Conservation (phyloP, 768 basidiomycete genomes). For the Panellus pusillus region DNA sequence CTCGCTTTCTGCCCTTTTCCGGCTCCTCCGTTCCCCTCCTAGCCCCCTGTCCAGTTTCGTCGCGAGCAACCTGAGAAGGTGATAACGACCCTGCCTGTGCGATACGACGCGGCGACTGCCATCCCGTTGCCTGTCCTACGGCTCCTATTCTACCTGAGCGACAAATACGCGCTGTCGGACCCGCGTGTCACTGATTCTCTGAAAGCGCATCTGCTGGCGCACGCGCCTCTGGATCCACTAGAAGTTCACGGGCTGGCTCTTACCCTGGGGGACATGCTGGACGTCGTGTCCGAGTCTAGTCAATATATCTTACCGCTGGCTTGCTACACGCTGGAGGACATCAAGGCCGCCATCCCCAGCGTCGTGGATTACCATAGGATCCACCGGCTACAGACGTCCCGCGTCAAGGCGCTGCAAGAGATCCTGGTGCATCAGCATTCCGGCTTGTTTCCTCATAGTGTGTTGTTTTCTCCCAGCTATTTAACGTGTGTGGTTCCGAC, state of each 20-base stretch:
- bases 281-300: slow-evolving; percentile 57
- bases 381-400: slow-evolving; percentile 55
- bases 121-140: slow-evolving; percentile 69
- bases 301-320: slow-evolving; percentile 60
- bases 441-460: slow-evolving; percentile 65
- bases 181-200: slow-evolving; percentile 40
- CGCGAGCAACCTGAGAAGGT: slow-evolving; percentile 29
- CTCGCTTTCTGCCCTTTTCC: slow-evolving; percentile 50
- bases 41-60: slow-evolving; percentile 39
- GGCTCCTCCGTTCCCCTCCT: slow-evolving; percentile 57
- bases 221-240: slow-evolving; percentile 52
- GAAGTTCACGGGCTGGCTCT: slow-evolving; percentile 62
- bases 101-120: slow-evolving; percentile 44
- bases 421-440: slow-evolving; percentile 53
- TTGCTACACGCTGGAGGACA: slow-evolving; percentile 50
- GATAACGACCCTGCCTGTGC: slow-evolving; percentile 30
- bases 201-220: slow-evolving; percentile 52
- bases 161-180: slow-evolving; percentile 63
- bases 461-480: slow-evolving; percentile 7
- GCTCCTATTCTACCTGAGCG: slow-evolving; percentile 54
- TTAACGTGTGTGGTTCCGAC: not conserved
- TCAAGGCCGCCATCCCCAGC: slow-evolving; percentile 50
- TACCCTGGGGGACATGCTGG: slow-evolving; percentile 36
- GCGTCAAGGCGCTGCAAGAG: slow-evolving; percentile 52
- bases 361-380: slow-evolving; percentile 65